Base-by-base conservation (phyloP, 441 rosid species). In the Erodium moschatum region DNA sequence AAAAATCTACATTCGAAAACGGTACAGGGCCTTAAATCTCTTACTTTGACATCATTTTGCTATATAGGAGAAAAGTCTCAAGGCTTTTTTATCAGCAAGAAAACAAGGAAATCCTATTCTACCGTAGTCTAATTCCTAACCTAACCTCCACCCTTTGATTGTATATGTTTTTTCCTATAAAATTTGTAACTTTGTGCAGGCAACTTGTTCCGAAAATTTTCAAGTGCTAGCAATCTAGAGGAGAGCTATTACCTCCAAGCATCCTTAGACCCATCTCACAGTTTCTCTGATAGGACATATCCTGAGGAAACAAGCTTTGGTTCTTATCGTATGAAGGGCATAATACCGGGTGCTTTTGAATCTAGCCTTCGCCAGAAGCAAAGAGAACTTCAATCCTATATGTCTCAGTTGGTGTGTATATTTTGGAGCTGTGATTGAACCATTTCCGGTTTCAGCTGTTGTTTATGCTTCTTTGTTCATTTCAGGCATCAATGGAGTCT, bases 311-410 rank as follows among this genome's bases (percentile, higher is more conserved):
- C 84, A 70, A 81, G 83, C 31, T 67, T 87, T 81, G 90, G 85
- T 81, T 86, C 97, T 10, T 88, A 84, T 84, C 86, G 81, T 80
- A 82, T 89, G 91, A 94, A 86, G 86, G 89, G 92, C 85, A 85
- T 91, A 83, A 94, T 92, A 67, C 89, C 94, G 33, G 85, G 89
- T 81, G 84, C 97, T 77, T 91, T 88, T 82, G 97, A 94, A 78
- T 81, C 94, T 62, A 81, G 96, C 58, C 97, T 91, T 82, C 92
- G 91, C 66, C 97, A 91, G 82, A 94, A 94, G 85, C 97, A 94
- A 85, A 97, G 99, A 21, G 99, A 94, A 81, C 91, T 94, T 80
- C 91, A 96, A 20, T 91, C 97, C 11, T 94, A 91, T 76, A 86
- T 88, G 88, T 89, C 99, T 70, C 99, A 96, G 70, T 85, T 94